Base-by-base conservation (phyloP, 2,329 filamentous ascomycete species). In the Cordyceps cateniannulata region DNA sequence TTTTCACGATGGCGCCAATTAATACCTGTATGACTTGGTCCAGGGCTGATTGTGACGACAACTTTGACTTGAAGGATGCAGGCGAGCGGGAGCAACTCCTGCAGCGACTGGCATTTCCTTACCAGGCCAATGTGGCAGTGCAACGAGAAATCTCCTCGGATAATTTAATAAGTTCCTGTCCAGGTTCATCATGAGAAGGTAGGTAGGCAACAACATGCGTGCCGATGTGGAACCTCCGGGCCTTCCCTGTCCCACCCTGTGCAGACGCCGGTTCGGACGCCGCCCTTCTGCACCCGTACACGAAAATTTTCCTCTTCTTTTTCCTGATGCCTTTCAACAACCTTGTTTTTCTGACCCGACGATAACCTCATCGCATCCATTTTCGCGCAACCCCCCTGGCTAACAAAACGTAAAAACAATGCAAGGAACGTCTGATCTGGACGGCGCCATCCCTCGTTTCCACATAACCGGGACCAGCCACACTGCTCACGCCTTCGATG, bases 391-490 rank as follows among this genome's bases (percentile, higher is more conserved):
- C n/a, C n/a, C n/a, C n/a, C n/a, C n/a, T n/a, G n/a, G n/a, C n/a
- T n/a, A n/a, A n/a, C n/a, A n/a, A n/a, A n/a, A n/a, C n/a, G n/a
- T n/a, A n/a, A n/a, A n/a, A n/a, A n/a, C n/a, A n/a, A 29, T 29
- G 27, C 27, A 29, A 29, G 27, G 27, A n/a, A n/a, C n/a, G n/a
- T n/a, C n/a, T n/a, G n/a, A n/a, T n/a, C n/a, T n/a, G n/a, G n/a
- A 56, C 42, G 42, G 53, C 42, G 25, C 53, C 44, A 57, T n/a
- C n/a, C n/a, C n/a, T 57, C 54, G 54, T 20, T 27, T 57, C 54
- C 54, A 57, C 54, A 48, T n/a, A 38, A 49, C 44, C 44, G 40
- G 24, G 40, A 49, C 47, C 25, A n/a, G 47, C 47, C 16, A 20
- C 47, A 20, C 27, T 7, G 18, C n/a, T 50, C n/a, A n/a, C n/a